Conservation (phyloP, 164 flowering plant species). For the Nymphaea thermarum region DNA sequence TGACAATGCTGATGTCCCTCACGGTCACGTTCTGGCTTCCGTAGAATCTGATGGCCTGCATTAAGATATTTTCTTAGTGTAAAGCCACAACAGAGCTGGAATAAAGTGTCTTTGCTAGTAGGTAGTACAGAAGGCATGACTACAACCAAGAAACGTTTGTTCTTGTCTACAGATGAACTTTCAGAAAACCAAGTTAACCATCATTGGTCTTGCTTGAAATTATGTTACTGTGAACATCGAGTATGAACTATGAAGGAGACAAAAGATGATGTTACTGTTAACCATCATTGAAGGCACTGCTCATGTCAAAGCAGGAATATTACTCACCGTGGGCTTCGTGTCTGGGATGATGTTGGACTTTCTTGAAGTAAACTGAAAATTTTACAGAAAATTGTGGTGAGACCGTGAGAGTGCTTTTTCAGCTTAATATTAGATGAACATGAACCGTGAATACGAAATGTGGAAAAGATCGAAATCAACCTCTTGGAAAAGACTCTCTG, state of each 20-base stretch:
- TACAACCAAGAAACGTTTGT: background rate
- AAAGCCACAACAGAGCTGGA: too few relatives aligned
- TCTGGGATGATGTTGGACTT: slow-evolving; percentile 31
- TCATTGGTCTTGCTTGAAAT: background rate
- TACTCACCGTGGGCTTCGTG: slow-evolving; percentile 74
- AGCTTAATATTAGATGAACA: background rate
- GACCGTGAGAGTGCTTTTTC: background rate
- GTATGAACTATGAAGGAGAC: background rate
- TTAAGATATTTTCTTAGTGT: too few relatives aligned
- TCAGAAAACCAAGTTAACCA: background rate
- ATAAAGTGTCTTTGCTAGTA: too few relatives aligned
- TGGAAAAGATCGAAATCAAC: background rate
- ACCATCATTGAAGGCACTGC: background rate
- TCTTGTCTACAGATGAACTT: background rate
- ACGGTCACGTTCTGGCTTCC: slow-evolving; percentile 43
- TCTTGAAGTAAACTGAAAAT: slow-evolving; percentile 8
- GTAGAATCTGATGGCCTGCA: slow-evolving; percentile 73
- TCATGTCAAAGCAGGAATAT: background rate
- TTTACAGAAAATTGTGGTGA: background rate
- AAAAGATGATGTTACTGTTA: too few relatives aligned
- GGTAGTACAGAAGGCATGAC: background rate
- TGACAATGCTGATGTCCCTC: slow-evolving; percentile 44
- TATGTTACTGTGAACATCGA: background rate
- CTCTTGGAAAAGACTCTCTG: background rate
- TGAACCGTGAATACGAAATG: background rate